A percentile compares a stretch with the other conserved stretches of the same genome.
These are phyloP conservation scores for Globisporangium abappressorium DNA, from an alignment of 352 stramenopile species.

Conservation along the genomic window DNA sequence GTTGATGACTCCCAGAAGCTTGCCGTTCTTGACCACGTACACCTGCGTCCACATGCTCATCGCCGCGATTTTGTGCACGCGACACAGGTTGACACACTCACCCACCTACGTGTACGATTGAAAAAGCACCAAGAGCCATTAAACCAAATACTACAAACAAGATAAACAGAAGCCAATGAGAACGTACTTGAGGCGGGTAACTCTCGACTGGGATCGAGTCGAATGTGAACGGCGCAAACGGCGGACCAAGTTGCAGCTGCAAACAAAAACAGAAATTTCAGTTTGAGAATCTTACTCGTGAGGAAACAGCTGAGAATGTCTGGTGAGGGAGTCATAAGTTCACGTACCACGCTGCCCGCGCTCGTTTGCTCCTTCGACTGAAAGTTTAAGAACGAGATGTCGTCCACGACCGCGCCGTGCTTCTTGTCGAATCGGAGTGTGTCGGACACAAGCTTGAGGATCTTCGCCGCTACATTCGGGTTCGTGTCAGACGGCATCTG, in stretches of 20 bases:
- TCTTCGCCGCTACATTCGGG: slow-evolving; percentile 56
- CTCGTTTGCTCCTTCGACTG: slow-evolving; percentile 48
- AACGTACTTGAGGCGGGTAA: slow-evolving; percentile 64
- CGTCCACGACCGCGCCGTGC: slow-evolving; percentile 52
- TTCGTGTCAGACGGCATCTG: slow-evolving; percentile 64
- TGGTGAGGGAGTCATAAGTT: too few relatives aligned
- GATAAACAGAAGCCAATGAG: background rate
- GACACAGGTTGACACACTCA: slow-evolving; percentile 64
- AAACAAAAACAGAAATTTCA: background rate
- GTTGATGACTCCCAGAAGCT: slow-evolving; percentile 65
- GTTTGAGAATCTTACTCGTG: background rate
- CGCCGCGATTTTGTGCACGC: slow-evolving; percentile 70
- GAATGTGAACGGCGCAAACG: slow-evolving; percentile 61
- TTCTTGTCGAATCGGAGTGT: slow-evolving; percentile 74
- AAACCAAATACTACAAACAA: background rate
- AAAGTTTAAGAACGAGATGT: slow-evolving; percentile 72
- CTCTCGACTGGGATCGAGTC: slow-evolving; percentile 70
- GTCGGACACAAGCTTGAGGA: slow-evolving; percentile 70
- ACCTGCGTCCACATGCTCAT: slow-evolving; percentile 85
- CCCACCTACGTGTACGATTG: slow-evolving; percentile 33
- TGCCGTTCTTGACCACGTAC: slow-evolving; percentile 72
- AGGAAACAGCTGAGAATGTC: background rate
- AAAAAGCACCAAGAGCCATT: background rate
- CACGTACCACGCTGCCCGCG: slow-evolving; percentile 43
- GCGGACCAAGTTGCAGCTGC: slow-evolving; percentile 66